Percentiles rank a stretch among this genome's conserved stretches.
phyloP scores from a whole-genome alignment of 345 rosid species.

The Toxicodendron radicans region DNA sequence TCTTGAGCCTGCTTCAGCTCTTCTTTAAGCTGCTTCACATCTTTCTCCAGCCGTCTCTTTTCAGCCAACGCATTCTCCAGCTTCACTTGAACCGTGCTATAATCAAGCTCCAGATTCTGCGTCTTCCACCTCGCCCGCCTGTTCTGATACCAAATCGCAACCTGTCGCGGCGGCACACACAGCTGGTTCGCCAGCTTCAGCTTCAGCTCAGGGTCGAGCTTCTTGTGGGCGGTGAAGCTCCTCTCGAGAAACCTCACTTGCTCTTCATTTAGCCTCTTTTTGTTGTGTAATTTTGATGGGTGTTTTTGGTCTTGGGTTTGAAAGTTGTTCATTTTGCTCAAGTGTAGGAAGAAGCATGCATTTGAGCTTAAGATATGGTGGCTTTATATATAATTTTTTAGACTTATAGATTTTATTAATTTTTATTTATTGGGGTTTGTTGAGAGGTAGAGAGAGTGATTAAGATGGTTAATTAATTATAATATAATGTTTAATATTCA shows the following conservation, averaged over 20 bases:
- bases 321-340: constrained; percentile 29
- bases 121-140: constrained; percentile 90
- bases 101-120: constrained; percentile 68
- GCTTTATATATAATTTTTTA: constrained; percentile 6
- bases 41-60: constrained; percentile 60
- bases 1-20: constrained; percentile 60
- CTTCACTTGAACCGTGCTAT: constrained; percentile 48
- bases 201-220: constrained; percentile 73
- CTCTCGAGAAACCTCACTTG: constrained; percentile 74
- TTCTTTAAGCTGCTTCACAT: constrained; percentile 58
- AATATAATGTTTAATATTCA: neutral
- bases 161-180: constrained; percentile 72
- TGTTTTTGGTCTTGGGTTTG: constrained; percentile 22
- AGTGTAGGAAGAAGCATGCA: neutral
- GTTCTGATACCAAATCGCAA: constrained; percentile 96
- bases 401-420: neutral
- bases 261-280: constrained; percentile 67
- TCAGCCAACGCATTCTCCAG: constrained; percentile 56
- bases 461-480: neutral
- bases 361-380: constrained; percentile 1
- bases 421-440: neutral
- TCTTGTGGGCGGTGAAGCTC: constrained; percentile 65
- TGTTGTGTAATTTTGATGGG: constrained; percentile 28
- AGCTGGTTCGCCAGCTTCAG: constrained; percentile 66
- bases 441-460: neutral